These are phyloP conservation scores for Pachyrhizus erosus DNA, from an alignment of 306 rosid species.

Conservation along the genomic window DNA sequence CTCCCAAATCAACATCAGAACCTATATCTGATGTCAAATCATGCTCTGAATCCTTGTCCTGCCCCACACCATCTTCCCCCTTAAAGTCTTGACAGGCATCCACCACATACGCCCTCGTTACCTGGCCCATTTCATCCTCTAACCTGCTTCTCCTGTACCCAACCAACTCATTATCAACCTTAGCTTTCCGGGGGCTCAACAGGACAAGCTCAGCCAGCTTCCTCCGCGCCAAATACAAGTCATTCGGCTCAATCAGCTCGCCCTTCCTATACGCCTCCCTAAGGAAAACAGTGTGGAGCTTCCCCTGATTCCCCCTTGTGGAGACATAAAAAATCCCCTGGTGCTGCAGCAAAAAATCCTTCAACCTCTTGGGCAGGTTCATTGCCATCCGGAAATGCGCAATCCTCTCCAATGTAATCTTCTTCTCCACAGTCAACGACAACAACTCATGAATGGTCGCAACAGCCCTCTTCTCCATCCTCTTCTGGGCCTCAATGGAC, in stretches of 20 bases:
- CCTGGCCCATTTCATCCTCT: constrained; percentile 56
- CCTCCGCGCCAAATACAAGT: constrained; percentile 78
- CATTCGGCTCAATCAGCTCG: constrained; percentile 78
- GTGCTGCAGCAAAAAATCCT: constrained; percentile 90
- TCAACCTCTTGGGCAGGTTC: constrained; percentile 82
- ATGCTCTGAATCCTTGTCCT: constrained; percentile 45
- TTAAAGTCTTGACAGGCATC: constrained; percentile 48
- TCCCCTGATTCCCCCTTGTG: constrained; percentile 89
- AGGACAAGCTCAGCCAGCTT: constrained; percentile 77
- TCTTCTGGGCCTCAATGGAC: constrained; percentile 86
- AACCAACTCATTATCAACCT: constrained; percentile 71
- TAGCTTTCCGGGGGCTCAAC: constrained; percentile 76
- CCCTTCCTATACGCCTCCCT: constrained; percentile 85
- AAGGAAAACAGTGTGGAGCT: constrained; percentile 91
- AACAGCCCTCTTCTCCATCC: constrained; percentile 87
- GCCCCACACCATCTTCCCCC: constrained; percentile 35
- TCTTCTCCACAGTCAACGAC: constrained; percentile 84
- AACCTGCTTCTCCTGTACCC: constrained; percentile 64
- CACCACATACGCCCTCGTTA: constrained; percentile 54
- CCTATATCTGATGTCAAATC: constrained; percentile 44
- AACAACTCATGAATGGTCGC: constrained; percentile 85
- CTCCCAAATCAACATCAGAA: constrained; percentile 56
- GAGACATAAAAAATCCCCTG: constrained; percentile 92
- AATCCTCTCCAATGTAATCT: constrained; percentile 84
- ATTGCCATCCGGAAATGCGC: constrained; percentile 81